Evolutionary conservation across 2,329 filamentous ascomycete genomes (phyloP), one percentile per base, ranked within the genome.

Genomic region (Daldinia sp.): DNA sequence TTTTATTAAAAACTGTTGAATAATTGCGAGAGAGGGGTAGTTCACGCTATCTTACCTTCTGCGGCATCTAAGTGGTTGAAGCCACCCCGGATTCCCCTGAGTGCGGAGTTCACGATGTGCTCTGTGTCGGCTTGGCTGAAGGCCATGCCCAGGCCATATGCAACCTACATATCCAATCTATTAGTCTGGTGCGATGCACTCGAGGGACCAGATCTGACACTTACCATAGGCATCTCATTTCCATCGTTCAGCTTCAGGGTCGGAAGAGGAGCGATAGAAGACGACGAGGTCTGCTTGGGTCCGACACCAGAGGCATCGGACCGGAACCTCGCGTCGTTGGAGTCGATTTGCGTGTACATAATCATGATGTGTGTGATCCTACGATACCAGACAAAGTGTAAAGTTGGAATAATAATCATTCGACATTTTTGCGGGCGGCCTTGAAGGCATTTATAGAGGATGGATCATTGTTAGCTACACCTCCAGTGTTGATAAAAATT

Each of bases 21-120:
- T 39, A 15, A 5, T 35, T 26, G 9, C n/a, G 42, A 23, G 37
- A 53, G 4, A 30, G 6, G 46, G 26, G 20, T 3, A 62, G 33
- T 20, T 39, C 26, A n/a, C 42, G n/a, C 9, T 30, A 48, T 71
- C 80, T 64, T 77, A 90, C 89, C 81, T 82, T 94, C 89, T 20
- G 92, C 92, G 48, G 92, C 88, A 78, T 95, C 92, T 2, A 94
- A 83, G 75, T 94, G 92, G 65, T 85, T 84, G 78, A 90, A 94
- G 26, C 90, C 92, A n/a, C 88, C 79, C 61, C 87, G 85, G 74
- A 93, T 90, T 35, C 92, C 92, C 70, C 81, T 85, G 63, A 90
- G 86, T 46, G 85, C 84, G 59, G 81, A 71, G 26, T 83, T 79
- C 51, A 85, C 77, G 55, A 86, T 80, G 4, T 84, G 82, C 63